Evolutionary conservation across 305 asterid genomes (phyloP).

Genomic region (Salvia sclarea): DNA sequence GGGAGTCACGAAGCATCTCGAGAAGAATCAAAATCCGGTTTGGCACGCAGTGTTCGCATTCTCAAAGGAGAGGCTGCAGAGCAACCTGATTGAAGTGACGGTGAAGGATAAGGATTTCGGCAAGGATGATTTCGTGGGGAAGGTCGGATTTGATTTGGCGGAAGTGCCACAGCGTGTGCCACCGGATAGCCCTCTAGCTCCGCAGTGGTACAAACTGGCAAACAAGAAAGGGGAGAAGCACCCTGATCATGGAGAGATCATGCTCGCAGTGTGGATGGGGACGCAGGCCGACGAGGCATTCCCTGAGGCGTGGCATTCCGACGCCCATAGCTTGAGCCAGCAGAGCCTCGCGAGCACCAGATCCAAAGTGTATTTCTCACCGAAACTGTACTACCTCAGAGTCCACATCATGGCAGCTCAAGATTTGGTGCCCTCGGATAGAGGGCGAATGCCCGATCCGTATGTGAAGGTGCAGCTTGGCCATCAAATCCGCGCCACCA

Average conservation of each 20-base stretch:
- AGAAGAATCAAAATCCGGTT: constrained; percentile 74
- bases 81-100: constrained; percentile 58
- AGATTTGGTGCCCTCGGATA: constrained; percentile 52
- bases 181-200: constrained; percentile 95
- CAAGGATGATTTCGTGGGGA: constrained; percentile 84
- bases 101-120: constrained; percentile 79
- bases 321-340: constrained; percentile 68
- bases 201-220: constrained; percentile 81
- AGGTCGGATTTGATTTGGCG: constrained; percentile 54
- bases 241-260: constrained; percentile 59
- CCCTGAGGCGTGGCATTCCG: constrained; percentile 95
- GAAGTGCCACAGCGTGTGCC: constrained; percentile 84
- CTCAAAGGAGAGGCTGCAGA: constrained; percentile 73
- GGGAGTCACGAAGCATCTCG: constrained; percentile 77
- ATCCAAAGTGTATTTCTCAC: constrained; percentile 85
- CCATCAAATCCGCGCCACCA: constrained; percentile 59
- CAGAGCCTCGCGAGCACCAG: constrained; percentile 57
- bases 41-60: constrained; percentile 83
- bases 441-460: constrained; percentile 46
- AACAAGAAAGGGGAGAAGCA: constrained; percentile 56
- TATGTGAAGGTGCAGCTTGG: constrained; percentile 71
- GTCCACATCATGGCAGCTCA: constrained; percentile 81
- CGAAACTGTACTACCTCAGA: constrained; percentile 70
- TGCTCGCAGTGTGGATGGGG: constrained; percentile 99
- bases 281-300: constrained; percentile 94